Percentiles rank a stretch among this genome's conserved stretches.
Evolutionary conservation across 2,329 filamentous ascomycete genomes (phyloP).

Genomic region (Penicillium brasilianum): DNA sequence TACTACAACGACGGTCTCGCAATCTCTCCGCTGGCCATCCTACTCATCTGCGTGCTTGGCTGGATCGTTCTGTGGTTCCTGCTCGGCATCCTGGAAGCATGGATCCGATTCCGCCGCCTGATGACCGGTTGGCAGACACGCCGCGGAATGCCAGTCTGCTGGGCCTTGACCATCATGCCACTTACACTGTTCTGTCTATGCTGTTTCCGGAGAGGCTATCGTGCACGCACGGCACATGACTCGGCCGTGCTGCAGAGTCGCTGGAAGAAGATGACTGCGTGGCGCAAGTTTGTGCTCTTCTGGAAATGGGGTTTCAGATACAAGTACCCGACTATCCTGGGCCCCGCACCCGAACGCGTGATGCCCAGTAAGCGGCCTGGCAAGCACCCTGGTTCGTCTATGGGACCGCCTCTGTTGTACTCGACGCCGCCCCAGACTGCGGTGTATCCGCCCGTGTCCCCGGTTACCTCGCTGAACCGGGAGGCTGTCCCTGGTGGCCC

Average conservation of each 20-base stretch:
- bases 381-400: constrained; percentile 22
- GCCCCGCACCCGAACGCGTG: constrained; percentile 32
- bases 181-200: constrained; percentile 29
- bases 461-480: constrained; percentile 6
- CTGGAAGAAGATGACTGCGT: constrained; percentile 34
- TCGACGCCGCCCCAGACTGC: constrained; percentile 11
- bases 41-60: constrained; percentile 31
- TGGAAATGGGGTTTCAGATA: constrained; percentile 38
- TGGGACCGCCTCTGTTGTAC: constrained; percentile 15
- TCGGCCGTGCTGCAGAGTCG: constrained; percentile 31
- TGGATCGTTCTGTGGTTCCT: constrained; percentile 37
- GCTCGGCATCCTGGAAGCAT: constrained; percentile 37
- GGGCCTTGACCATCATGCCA: constrained; percentile 33
- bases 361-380: constrained; percentile 29
- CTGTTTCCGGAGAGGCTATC: constrained; percentile 36
- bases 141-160: constrained; percentile 39
- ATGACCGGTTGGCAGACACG: constrained; percentile 43
- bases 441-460: constrained; percentile 2
- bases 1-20: constrained; percentile 23
- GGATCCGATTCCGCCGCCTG: constrained; percentile 39
- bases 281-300: constrained; percentile 35
- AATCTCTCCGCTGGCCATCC: constrained; percentile 34
- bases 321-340: constrained; percentile 37
- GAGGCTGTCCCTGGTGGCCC: background rate
- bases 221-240: constrained; percentile 35